Evolutionary conservation across 371 early-diverging fungal species (phyloP).

Genomic region (Mortierella sp.): DNA sequence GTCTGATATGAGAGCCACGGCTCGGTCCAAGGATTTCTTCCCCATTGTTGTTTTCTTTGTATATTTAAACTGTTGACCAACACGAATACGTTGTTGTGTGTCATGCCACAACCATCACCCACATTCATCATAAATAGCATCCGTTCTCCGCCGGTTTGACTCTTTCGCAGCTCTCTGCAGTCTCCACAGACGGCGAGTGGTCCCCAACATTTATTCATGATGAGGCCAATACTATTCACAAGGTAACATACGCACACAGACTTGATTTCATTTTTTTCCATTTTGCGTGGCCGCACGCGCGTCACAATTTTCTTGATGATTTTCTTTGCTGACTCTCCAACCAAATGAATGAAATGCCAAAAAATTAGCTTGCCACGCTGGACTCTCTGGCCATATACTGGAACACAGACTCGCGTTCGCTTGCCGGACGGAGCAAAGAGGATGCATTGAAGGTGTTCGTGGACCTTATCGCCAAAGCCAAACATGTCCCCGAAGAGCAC

Average conservation of each 20-base stretch:
- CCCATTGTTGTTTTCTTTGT: not conserved
- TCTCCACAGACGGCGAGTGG: conserved; percentile 95
- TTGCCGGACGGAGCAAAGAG: conserved; percentile 66
- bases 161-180: conserved; percentile 90
- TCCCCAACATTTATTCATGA: conserved; percentile 83
- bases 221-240: conserved; percentile 85
- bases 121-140: conserved; percentile 55
- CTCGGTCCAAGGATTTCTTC: not conserved
- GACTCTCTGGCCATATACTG: conserved; percentile 91
- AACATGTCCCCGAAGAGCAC: conserved; percentile 66
- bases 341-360: not conserved
- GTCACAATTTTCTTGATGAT: not conserved
- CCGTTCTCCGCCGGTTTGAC: conserved; percentile 95
- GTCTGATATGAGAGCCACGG: conserved; percentile 8
- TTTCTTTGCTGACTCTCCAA: conserved; percentile 25
- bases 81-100: not conserved
- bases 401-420: conserved; percentile 84
- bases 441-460: conserved; percentile 70
- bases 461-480: conserved; percentile 73
- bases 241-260: conserved; percentile 61
- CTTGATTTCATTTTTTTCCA: not conserved
- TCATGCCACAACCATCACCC: not conserved
- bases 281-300: not conserved
- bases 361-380: conserved; percentile 75
- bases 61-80: not conserved